Evolutionary conservation across 1,284 basidiomycete species (phyloP).

Genomic region (Phenoliferia sp.): DNA sequence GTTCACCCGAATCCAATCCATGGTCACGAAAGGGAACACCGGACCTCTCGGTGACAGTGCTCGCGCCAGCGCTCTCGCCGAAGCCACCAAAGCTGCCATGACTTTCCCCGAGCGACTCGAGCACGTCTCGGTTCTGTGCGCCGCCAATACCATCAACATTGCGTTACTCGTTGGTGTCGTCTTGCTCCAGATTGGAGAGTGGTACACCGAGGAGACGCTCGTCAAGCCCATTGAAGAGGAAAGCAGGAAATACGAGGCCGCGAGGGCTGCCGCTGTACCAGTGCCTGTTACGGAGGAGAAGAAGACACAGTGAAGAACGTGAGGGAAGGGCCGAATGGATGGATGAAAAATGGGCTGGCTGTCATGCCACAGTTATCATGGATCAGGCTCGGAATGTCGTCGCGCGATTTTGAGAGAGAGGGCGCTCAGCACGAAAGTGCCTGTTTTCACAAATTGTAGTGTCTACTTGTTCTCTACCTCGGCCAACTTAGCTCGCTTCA

Average conservation of each 20-base stretch:
- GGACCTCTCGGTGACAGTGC: slow-evolving; percentile 25
- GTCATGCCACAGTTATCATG: neutral
- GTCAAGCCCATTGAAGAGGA: slow-evolving; percentile 16
- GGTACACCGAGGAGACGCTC: slow-evolving; percentile 29
- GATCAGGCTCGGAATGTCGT: neutral
- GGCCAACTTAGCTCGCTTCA: neutral
- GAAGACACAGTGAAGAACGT: slow-evolving; percentile 23
- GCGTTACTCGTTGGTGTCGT: slow-evolving; percentile 24
- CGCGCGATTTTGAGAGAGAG: neutral
- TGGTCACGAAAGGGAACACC: slow-evolving; percentile 9
- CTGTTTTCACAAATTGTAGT: neutral
- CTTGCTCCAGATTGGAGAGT: slow-evolving; percentile 28
- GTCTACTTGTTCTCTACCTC: neutral
- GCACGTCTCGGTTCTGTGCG: slow-evolving; percentile 28
- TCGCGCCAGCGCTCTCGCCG: slow-evolving; percentile 9
- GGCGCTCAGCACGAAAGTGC: neutral
- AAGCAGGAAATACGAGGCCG: neutral
- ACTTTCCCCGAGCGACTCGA: slow-evolving; percentile 18
- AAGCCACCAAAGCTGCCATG: slow-evolving; percentile 13
- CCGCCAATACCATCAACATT: slow-evolving; percentile 24
- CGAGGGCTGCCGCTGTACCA: neutral
- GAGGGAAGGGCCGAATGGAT: neutral
- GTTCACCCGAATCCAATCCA: slow-evolving; percentile 24
- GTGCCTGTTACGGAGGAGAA: slow-evolving; percentile 24
- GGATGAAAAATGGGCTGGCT: neutral